A percentile compares a stretch with the other conserved stretches of the same genome.
Evolutionary conservation across 257 asterid genomes (phyloP).

Genomic region (Dorcoceras hygrometricum): DNA sequence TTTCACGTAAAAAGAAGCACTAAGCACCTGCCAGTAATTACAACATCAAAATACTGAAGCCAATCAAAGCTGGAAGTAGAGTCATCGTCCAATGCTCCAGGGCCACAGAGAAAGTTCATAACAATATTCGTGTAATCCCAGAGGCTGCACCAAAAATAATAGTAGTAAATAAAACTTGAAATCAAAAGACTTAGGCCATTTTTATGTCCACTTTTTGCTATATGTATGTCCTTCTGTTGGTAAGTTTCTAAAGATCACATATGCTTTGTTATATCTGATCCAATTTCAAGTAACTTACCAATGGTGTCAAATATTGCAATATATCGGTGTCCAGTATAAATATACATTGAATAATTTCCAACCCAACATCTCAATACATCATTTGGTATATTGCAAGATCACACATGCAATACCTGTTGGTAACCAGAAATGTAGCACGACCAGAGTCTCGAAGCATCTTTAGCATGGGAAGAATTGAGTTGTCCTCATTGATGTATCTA

Average conservation of each 20-base stretch:
- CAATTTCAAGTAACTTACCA: background rate
- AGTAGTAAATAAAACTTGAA: constrained; percentile 11
- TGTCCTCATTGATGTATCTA: constrained; percentile 86
- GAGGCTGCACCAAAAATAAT: constrained; percentile 61
- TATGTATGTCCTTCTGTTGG: background rate
- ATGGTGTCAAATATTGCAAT: background rate
- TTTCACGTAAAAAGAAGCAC: constrained; percentile 27
- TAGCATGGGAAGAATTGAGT: constrained; percentile 84
- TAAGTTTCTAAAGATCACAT: background rate
- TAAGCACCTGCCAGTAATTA: constrained; percentile 90
- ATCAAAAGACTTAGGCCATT: constrained; percentile 17
- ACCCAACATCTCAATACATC: background rate
- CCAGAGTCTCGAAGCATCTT: constrained; percentile 95
- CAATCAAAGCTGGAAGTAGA: constrained; percentile 64
- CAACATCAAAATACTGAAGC: constrained; percentile 82
- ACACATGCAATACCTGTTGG: constrained; percentile 69
- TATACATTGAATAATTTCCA: background rate
- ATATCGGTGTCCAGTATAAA: background rate
- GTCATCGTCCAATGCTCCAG: constrained; percentile 41
- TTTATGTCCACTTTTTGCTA: background rate
- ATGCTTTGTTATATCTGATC: background rate
- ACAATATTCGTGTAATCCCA: constrained; percentile 96
- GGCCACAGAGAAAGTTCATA: constrained; percentile 92
- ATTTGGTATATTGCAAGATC: too few relatives aligned
- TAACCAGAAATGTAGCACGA: constrained; percentile 90